Evolutionary conservation across 441 rosid genomes (phyloP), one percentile per base, ranked within the genome.

Genomic region (Corymbia calophylla): DNA sequence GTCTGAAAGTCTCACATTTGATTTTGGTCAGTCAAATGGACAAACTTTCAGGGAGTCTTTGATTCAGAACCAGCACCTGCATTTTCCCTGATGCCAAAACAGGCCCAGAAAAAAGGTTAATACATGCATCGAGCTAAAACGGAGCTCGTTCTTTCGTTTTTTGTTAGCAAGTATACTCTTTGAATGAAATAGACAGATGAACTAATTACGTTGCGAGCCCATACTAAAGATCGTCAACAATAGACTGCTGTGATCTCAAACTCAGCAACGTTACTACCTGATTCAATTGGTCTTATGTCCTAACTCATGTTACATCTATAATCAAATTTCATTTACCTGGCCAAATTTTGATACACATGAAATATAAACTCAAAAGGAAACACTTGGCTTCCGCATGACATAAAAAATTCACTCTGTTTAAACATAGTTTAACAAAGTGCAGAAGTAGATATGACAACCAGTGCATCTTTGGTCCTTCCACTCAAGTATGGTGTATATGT

Each of bases 121-220:
- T 8, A 8, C 13, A 68, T 8, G 77, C 44, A 68, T 17, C 19
- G 44, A 66, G 70, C 35, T 64, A 3, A 64, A 17, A 29, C 0
- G 70, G 70, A 64, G 13, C 4, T 64, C 18, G 70, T n/a, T 64
- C 32, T 14, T 64, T 32, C 15, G 70, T 29, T 14, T 68, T 68
- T 18, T 12, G 3, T 68, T 31, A 4, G 19, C 44, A 68, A 68
- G 77, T 10, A 23, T 5, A 17, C 32, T 17, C 3, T 44, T 17
- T 17, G 77, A 68, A 68, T 21, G 44, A 31, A 68, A 68, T 31
- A 32, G 35, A 14, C 77, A 68, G 77, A 68, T 17, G 44, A 68
- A 31, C 3, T 31, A 31, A 16, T 68, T 32, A 21, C 17, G 44
- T 31, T 0, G 0, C 44, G 5, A 68, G 23, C 44, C 0, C 23